phyloP scores from a whole-genome alignment of 129 eudicot species.

The carrot (Daucus carota) region DH1_v3.0 NC_030382.2:53817501-53818000 shows the following conservation, averaged over 20 bases:
- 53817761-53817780: background rate
- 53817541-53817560: slow-evolving; percentile 99
- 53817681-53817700: background rate
- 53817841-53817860: background rate
- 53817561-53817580: slow-evolving; percentile 93
- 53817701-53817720: background rate
- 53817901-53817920: background rate
- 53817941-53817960: background rate
- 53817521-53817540: slow-evolving; percentile 99
- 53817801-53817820: background rate
- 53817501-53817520: slow-evolving; percentile 95
- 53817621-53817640: slow-evolving; percentile 4
- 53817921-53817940: background rate
- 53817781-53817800: background rate
- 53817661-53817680: background rate
- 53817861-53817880: background rate
- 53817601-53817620: slow-evolving; percentile 22
- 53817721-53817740: background rate
- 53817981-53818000: background rate
- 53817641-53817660: background rate
- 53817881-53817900: background rate
- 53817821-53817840: background rate
- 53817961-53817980: background rate
- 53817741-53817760: background rate
- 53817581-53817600: slow-evolving; percentile 98